Conservation (phyloP, 768 basidiomycete species). For the Leccinum aurantiacum region DNA sequence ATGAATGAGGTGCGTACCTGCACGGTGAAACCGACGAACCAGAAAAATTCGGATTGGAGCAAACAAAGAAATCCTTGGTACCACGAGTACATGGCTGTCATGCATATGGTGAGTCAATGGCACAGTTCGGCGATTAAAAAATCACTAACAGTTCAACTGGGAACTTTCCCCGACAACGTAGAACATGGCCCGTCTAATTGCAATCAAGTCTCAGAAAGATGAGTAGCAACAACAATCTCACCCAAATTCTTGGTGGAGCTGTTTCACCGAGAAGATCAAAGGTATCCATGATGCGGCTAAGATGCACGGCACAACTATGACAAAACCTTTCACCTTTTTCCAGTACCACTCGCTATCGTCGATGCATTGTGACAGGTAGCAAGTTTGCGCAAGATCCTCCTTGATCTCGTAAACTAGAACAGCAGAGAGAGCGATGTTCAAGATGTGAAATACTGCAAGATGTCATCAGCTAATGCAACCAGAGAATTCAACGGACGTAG, state of each 20-base stretch:
- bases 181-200: constrained; percentile 80
- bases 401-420: constrained; percentile 75
- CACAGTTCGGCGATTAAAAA: background rate
- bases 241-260: constrained; percentile 83
- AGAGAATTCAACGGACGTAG: constrained; percentile 16
- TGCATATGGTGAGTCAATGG: constrained; percentile 5
- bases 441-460: constrained; percentile 62
- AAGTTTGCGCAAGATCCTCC: constrained; percentile 47
- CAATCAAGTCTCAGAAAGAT: constrained; percentile 1
- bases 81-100: constrained; percentile 79
- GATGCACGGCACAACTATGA: constrained; percentile 70
- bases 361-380: constrained; percentile 39
- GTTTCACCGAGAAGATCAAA: constrained; percentile 65
- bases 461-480: constrained; percentile 5
- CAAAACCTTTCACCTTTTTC: constrained; percentile 57
- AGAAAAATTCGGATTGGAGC: constrained; percentile 33
- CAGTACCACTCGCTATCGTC: constrained; percentile 55
- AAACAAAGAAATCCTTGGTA: constrained; percentile 47
- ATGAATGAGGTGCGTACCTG: constrained; percentile 47
- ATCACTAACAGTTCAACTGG: constrained; percentile 69
- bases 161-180: constrained; percentile 87
- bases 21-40: constrained; percentile 80
- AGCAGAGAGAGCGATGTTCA: constrained; percentile 67
- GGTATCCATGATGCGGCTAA: constrained; percentile 67
- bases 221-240: constrained; percentile 34